Conservation (phyloP, 75 land plant genomes). For the Cupressus sempervirens region DNA sequence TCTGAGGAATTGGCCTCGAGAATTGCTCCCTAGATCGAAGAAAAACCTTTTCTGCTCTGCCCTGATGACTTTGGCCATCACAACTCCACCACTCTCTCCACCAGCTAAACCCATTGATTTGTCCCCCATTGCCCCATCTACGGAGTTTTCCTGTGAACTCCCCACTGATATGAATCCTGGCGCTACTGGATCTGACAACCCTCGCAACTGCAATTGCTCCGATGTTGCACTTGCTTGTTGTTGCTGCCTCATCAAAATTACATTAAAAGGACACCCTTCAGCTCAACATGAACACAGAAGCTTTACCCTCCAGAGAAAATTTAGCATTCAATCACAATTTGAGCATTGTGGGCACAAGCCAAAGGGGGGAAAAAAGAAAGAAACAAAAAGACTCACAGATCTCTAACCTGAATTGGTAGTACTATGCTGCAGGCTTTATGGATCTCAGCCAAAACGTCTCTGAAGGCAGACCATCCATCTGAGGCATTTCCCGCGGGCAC, state of each 20-base stretch:
- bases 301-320: not conserved
- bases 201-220: constrained; percentile 42
- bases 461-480: constrained; percentile 91
- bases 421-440: constrained; percentile 69
- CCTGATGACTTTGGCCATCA: constrained; percentile 81
- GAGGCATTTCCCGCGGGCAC: constrained; percentile 80
- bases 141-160: constrained; percentile 28
- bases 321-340: not conserved
- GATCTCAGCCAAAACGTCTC: constrained; percentile 80
- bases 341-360: not conserved
- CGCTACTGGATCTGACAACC: constrained; percentile 77
- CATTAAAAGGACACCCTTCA: not conserved
- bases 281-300: not conserved
- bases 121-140: constrained; percentile 46
- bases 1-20: constrained; percentile 84
- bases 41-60: constrained; percentile 98
- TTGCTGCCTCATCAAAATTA: not conserved
- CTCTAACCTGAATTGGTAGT: constrained; percentile 17
- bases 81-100: constrained; percentile 45
- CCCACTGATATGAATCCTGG: constrained; percentile 73
- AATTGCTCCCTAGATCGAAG: constrained; percentile 94
- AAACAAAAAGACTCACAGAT: not conserved
- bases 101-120: constrained; percentile 41
- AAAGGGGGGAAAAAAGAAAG: not conserved
- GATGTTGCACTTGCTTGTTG: constrained; percentile 56